These are phyloP conservation scores for Detonula confervacea DNA, from an alignment of 352 stramenopile genomes.

Conservation along the genomic window DNA sequence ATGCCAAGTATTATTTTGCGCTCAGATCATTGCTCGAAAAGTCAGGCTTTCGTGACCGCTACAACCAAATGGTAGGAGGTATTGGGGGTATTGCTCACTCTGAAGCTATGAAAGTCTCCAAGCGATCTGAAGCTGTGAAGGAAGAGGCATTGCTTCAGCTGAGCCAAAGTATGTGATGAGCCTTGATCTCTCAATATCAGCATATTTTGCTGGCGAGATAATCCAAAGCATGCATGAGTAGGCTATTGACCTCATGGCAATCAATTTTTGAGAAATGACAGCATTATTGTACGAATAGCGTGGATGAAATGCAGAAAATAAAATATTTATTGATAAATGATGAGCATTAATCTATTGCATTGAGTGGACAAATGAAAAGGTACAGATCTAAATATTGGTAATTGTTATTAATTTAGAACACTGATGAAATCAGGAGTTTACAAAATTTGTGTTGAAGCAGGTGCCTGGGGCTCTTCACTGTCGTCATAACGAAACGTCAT, in stretches of 20 bases:
- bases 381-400: too few species aligned
- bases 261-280: too few species aligned
- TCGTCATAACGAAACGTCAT: slow-evolving; percentile 39
- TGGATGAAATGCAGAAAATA: too few species aligned
- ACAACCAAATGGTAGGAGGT: slow-evolving; percentile 84
- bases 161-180: slow-evolving; percentile 74
- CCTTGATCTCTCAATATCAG: not conserved
- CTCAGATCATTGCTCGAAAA: slow-evolving; percentile 89
- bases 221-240: too few species aligned
- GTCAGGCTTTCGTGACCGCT: slow-evolving; percentile 83
- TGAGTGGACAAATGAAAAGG: too few species aligned
- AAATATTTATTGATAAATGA: too few species aligned
- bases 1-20: slow-evolving; percentile 98
- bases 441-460: slow-evolving; percentile 23
- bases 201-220: too few species aligned
- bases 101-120: slow-evolving; percentile 79
- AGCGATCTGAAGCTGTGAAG: slow-evolving; percentile 79
- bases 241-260: too few species aligned
- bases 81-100: slow-evolving; percentile 72
- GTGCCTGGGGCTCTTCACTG: not conserved
- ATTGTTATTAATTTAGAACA: too few species aligned
- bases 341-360: too few species aligned
- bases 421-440: slow-evolving; percentile 6
- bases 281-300: too few species aligned
- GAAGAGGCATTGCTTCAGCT: slow-evolving; percentile 81